Percentiles rank a stretch among this genome's conserved stretches.
phyloP scores from a whole-genome alignment of 2,329 filamentous ascomycete genomes.

The Periconia macrospinosa region DNA sequence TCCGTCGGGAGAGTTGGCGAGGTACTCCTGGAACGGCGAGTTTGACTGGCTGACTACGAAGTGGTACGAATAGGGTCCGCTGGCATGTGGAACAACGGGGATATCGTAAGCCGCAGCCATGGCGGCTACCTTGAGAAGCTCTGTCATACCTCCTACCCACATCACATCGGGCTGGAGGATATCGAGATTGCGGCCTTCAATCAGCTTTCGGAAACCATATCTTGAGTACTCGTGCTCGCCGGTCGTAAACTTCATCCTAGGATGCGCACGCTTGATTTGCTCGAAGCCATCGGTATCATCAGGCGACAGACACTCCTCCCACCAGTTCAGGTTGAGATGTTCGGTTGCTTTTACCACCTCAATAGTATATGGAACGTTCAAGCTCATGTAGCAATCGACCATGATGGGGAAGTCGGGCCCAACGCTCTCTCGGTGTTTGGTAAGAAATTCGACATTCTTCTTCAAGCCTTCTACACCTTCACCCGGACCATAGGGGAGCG shows the following conservation, averaged over 20 bases:
- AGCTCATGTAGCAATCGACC: constrained; percentile 96
- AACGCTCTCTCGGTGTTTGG: constrained; percentile 79
- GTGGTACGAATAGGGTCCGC: constrained; percentile 92
- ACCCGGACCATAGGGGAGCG: constrained; percentile 84
- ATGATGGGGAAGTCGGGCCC: constrained; percentile 90
- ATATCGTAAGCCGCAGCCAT: constrained; percentile 93
- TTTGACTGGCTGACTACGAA: constrained; percentile 93
- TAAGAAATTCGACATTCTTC: constrained; percentile 89
- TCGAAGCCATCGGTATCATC: constrained; percentile 92
- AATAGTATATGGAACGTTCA: constrained; percentile 91
- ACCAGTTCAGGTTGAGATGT: constrained; percentile 91
- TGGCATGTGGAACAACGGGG: constrained; percentile 92
- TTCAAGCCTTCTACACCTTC: constrained; percentile 79
- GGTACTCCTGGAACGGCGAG: constrained; percentile 92
- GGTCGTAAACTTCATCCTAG: constrained; percentile 89
- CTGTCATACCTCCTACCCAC: constrained; percentile 94
- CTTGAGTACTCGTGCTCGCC: constrained; percentile 95
- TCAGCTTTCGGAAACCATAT: constrained; percentile 91
- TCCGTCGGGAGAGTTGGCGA: constrained; percentile 89
- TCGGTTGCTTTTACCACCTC: constrained; percentile 83
- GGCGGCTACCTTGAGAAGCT: constrained; percentile 84
- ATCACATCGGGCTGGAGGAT: constrained; percentile 96
- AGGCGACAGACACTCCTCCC: constrained; percentile 90
- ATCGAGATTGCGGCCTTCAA: constrained; percentile 88
- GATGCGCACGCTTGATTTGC: constrained; percentile 87